phyloP scores from a whole-genome alignment of 306 rosid species.

The Ziziphus jujuba region DNA sequence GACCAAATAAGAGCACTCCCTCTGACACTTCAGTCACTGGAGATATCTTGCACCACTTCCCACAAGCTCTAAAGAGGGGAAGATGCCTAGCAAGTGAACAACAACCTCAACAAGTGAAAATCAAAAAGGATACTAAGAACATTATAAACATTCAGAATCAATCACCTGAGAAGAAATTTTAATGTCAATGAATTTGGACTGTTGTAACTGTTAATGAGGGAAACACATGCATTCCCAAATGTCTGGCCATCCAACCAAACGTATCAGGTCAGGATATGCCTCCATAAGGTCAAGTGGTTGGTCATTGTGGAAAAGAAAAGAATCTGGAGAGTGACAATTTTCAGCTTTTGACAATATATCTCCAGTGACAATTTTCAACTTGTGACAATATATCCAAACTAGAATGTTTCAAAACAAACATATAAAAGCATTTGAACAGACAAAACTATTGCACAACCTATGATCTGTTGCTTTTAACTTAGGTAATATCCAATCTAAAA shows the following conservation, averaged over 20 bases:
- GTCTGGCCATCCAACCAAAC: slow-evolving; percentile 99
- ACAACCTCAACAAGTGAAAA: not conserved
- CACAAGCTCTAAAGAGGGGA: not conserved
- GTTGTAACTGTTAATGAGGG: slow-evolving; percentile 83
- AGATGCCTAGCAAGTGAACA: not conserved
- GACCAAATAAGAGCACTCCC: not conserved
- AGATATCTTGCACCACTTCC: too few species aligned
- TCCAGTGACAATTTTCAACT: slow-evolving; percentile 5
- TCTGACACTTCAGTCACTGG: not conserved
- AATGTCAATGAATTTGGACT: slow-evolving; percentile 68
- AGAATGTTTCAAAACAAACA: not conserved
- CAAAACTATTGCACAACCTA: slow-evolving; percentile 60
- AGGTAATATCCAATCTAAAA: slow-evolving; percentile 92
- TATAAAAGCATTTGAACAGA: not conserved
- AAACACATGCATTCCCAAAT: slow-evolving; percentile 92
- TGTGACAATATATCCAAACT: slow-evolving; percentile 11
- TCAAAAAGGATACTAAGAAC: not conserved
- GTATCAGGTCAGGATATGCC: slow-evolving; percentile 72
- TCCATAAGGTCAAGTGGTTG: slow-evolving; percentile 98
- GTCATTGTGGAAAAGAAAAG: slow-evolving; percentile 99
- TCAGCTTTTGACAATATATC: slow-evolving; percentile 17
- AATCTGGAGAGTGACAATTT: slow-evolving; percentile 53
- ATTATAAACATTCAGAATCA: slow-evolving; percentile 16
- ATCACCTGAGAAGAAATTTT: slow-evolving; percentile 89
- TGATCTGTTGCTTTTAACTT: slow-evolving; percentile 97